Evolutionary conservation across 2,329 filamentous ascomycete genomes (phyloP).

Genomic region (Rhinocladiella similis): DNA sequence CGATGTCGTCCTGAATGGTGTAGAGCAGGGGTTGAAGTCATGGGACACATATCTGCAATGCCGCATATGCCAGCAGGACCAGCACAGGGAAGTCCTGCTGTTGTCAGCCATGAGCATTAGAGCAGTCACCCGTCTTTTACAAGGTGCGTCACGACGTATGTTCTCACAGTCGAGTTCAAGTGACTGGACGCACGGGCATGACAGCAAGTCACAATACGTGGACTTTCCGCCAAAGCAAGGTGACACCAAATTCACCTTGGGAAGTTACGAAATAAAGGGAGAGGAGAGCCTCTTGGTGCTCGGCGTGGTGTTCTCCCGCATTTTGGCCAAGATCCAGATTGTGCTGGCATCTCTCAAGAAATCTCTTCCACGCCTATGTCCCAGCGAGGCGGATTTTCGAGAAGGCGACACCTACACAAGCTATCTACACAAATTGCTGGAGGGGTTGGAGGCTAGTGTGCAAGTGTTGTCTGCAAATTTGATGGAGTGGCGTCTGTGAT

Average conservation of each 20-base stretch:
- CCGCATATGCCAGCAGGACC: constrained; percentile 1
- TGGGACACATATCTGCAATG: constrained; percentile 2
- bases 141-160: not conserved
- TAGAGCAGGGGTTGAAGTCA: not conserved
- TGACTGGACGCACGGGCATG: not conserved
- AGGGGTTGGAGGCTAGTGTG: not conserved
- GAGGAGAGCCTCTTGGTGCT: not conserved
- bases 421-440: constrained; percentile 1
- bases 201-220: not conserved
- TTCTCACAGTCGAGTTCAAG: not conserved
- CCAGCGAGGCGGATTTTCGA: not conserved
- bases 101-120: not conserved
- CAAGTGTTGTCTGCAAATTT: constrained; percentile 2
- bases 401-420: not conserved
- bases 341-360: constrained; percentile 5
- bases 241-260: not conserved
- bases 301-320: not conserved
- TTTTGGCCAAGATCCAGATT: constrained; percentile 2
- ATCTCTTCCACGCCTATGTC: not conserved
- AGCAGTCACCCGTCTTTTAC: not conserved
- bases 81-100: not conserved
- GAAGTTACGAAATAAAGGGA: constrained; percentile 1
- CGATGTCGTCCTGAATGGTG: not conserved
- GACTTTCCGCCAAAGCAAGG: not conserved
- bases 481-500: not conserved